These are phyloP conservation scores for Cymbidium sinense DNA, from an alignment of 106 monocot genomes.

Conservation along the genomic window DNA sequence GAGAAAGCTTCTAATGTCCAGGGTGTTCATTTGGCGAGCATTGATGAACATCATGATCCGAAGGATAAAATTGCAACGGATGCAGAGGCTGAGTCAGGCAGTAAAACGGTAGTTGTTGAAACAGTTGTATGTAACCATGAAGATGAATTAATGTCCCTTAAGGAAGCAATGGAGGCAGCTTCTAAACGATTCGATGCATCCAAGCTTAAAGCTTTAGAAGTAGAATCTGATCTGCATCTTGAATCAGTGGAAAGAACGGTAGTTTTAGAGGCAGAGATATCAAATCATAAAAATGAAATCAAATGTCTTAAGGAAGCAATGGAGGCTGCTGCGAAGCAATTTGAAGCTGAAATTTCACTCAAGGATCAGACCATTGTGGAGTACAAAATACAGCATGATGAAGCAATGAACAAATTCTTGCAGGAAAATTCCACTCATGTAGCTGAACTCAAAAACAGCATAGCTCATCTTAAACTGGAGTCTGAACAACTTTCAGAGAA, in stretches of 20 bases:
- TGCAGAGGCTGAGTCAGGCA: no score
- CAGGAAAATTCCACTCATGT: conserved; percentile 28
- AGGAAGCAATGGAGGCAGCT: not conserved
- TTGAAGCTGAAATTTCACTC: conserved; percentile 11
- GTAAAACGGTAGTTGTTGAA: no score
- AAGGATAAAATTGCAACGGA: no score
- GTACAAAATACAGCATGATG: conserved; percentile 28
- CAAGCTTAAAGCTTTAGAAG: not conserved
- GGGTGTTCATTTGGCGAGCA: not conserved
- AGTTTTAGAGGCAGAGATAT: no score
- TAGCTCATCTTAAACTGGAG: no score
- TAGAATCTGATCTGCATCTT: no score
- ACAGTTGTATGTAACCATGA: no score
- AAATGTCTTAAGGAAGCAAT: not conserved
- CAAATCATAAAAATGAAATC: no score
- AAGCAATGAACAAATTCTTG: conserved; percentile 11
- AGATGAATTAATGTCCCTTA: no score
- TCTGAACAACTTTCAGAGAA: conserved; percentile 1
- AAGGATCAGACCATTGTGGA: conserved; percentile 27
- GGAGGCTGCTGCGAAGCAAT: not conserved
- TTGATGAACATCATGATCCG: not conserved
- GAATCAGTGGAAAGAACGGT: no score
- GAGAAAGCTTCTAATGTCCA: conserved; percentile 11
- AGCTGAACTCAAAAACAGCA: not conserved
- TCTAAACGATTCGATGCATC: not conserved